Conservation (phyloP, 2,329 filamentous ascomycete species). For the Gaeumannomyces tritici region DNA sequence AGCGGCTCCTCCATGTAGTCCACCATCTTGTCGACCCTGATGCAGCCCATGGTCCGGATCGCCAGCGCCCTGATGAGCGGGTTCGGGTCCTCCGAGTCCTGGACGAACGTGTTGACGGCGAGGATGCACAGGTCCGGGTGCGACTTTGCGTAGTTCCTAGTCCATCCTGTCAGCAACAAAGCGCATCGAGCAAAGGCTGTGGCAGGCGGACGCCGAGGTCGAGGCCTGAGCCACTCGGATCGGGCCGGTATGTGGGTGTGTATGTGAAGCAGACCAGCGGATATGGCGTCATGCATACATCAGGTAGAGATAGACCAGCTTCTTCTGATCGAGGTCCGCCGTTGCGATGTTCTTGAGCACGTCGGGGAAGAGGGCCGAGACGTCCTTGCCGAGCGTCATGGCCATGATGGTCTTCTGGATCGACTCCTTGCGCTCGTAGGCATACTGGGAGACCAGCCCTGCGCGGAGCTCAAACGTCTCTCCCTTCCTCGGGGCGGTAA, state of each 20-base stretch:
- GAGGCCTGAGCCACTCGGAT: not conserved
- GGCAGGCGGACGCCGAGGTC: not conserved
- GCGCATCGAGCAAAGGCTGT: not conserved
- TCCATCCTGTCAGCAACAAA: not conserved
- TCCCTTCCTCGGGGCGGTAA: conserved; percentile 87
- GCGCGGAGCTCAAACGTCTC: conserved; percentile 97
- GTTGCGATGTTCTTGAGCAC: conserved; percentile 99
- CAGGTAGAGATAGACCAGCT: conserved; percentile 94
- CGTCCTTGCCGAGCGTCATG: conserved; percentile 98
- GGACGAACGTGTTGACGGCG: conserved; percentile 97
- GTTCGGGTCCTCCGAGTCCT: conserved; percentile 98
- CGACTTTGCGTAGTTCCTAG: conserved; percentile 97
- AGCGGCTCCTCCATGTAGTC: conserved; percentile 99
- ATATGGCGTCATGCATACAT: conserved; percentile 52
- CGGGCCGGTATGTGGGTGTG: not conserved
- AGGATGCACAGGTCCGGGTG: conserved; percentile 98
- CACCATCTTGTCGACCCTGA: conserved; percentile 97
- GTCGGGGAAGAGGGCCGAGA: conserved; percentile 92
- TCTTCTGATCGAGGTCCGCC: conserved; percentile 92
- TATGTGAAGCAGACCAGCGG: not conserved
- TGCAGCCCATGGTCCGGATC: conserved; percentile 97
- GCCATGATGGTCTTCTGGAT: conserved; percentile 99
- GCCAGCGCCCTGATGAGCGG: conserved; percentile 89
- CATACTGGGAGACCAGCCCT: conserved; percentile 95
- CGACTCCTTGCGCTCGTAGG: conserved; percentile 96